Base-by-base conservation (phyloP, 257 asterid genomes). In the Thymus mandschuricus region DNA sequence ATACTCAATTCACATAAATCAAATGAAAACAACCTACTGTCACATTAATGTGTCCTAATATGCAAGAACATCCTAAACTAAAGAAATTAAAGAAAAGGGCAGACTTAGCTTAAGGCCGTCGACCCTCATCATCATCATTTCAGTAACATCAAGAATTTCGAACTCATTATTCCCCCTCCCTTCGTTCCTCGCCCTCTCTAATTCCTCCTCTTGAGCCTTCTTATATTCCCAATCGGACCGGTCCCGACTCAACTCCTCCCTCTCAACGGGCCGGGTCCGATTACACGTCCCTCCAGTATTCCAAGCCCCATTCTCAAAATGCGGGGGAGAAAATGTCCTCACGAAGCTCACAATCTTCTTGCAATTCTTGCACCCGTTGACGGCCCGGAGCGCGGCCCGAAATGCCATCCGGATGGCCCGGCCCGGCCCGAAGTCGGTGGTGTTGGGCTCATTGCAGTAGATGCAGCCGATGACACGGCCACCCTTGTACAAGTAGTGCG, bases 281-380 rank as follows among this genome's bases (percentile, higher is more conserved):
- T 81, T 77, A 71, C 92, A 84, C 7, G 60, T 69, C 3, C 92
- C 92, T 8, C 92, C 90, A 0, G 27, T 46, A 54, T 87, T 71
- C 90, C 90, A 87, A n/a, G 72, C 57, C 56, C 90, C 92, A 12
- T 79, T 60, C 79, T 87, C 85, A 30, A 87, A 85, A 67, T 87
- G 90, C 0, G 87, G 51, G 1, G 90, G 90, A 0, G 90, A 82
- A 57, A 57, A 84, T 5, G 88, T 85, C 69, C 90, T 75, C 76
- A 87, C 3, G 30, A 82, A 12, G 0, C 71, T 75, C 21, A 73
- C 15, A 5, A 83, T 70, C 46, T 67, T 72, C 1, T 71, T 21
- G 21, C 21, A 21, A 21, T 21, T 75, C 59, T 31, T 44, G 76
- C 88, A 81, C 3, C 60, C 55, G 0, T 75, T 85, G 58, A 87